These are phyloP conservation scores for Rubia tinctorum DNA, from an alignment of 305 asterid genomes.

Conservation along the genomic window DNA sequence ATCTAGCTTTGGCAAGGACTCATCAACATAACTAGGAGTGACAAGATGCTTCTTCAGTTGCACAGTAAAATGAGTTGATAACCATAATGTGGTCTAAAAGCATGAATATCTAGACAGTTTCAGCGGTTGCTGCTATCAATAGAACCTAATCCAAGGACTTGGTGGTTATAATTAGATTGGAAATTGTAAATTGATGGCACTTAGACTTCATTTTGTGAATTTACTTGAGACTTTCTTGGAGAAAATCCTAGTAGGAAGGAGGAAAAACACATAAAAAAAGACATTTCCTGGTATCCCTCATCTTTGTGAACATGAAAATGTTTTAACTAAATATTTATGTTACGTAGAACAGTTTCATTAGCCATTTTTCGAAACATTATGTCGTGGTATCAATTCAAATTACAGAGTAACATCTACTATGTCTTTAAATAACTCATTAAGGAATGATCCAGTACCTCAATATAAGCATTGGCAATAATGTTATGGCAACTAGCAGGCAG, in stretches of 20 bases:
- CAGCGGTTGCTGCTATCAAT: not conserved
- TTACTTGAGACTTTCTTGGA: not conserved
- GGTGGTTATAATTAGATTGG: not conserved
- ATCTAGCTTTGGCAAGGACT: conserved; percentile 75
- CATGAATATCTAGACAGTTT: not conserved
- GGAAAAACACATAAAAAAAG: not conserved
- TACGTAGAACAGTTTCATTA: not conserved
- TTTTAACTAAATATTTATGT: not conserved
- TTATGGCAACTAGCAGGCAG: conserved; percentile 88
- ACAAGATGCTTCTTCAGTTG: conserved; percentile 86
- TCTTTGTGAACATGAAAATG: not conserved
- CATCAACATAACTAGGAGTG: conserved; percentile 95
- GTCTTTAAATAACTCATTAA: conserved; percentile 2
- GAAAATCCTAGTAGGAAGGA: no score
- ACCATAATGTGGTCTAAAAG: not conserved
- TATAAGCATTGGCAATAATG: conserved; percentile 71
- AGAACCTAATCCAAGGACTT: not conserved
- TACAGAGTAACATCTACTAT: not conserved
- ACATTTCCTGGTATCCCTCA: not conserved
- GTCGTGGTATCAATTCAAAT: not conserved
- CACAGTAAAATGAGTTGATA: conserved; percentile 18
- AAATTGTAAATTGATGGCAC: not conserved
- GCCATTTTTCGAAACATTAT: not conserved
- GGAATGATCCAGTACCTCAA: conserved; percentile 51
- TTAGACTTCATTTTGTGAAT: not conserved